Evolutionary conservation across 805 yeast species (phyloP), one percentile per base, ranked within the genome.

Genomic region (Cyberlindnera bimundalis): DNA sequence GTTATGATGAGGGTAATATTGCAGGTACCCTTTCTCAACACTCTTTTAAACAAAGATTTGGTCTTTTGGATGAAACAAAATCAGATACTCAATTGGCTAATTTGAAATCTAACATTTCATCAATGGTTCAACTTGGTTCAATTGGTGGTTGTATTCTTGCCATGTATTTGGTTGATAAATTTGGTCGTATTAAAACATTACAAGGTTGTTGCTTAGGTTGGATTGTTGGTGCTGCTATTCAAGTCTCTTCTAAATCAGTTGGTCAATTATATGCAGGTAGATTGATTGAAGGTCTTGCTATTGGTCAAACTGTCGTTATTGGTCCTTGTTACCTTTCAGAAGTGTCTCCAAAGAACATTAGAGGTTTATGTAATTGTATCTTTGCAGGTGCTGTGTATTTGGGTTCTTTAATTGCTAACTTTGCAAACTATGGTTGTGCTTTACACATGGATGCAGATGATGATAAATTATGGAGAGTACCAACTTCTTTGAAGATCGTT

Each of bases 81-180:
- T 35, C 71, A 4, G 59, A 46, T 4, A 27, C 55, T 6, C 55
- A 65, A 11, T 30, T 69, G n/a, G 79, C 79, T 5, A 62, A 71
- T 46, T 55, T 72, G 46, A 67, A 67, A 46, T 72, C 79, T 6
- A 77, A 74, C 52, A 76, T 77, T 51, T 67, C 76, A 4, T 62
- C 80, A 6, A 78, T 78, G 81, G 81, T 76, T 8, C 79, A 73
- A 50, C 54, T 77, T 21, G 79, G 79, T 3, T 70, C 76, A 15
- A 67, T 76, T 28, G 79, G 73, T 29, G 83, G 83, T 15, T 62
- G 79, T 16, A 38, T 76, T 13, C 37, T 76, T 17, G 74, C 80
- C 1, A 66, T 70, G 54, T 68, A 62, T 43, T 52, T 73, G 2
- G 73, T 70, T 28, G 82, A 78, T 51, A 62, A 61, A 33, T 49